Base-by-base conservation (phyloP, 768 basidiomycete species). In the Tubosaeta brunneosetosa region DNA sequence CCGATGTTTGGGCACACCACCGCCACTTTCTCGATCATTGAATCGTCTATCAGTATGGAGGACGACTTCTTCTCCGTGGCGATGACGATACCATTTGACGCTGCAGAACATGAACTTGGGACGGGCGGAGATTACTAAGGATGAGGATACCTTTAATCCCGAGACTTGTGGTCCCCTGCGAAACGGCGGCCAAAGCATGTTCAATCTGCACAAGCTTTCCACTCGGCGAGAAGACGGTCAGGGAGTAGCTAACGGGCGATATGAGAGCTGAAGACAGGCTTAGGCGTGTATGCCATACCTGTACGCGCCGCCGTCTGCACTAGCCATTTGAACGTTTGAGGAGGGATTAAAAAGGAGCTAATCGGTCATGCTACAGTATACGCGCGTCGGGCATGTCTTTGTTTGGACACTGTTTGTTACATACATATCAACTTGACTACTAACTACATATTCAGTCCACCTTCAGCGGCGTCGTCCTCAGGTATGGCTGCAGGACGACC, bases 171-270 rank as follows among this genome's bases (percentile, higher is more conserved):
- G 94, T 94, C 53, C 95, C 95, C 61, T 90, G 88, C 22, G 90
- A 83, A 53, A 98, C 95, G 31, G 94, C 94, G 51, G 97, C 97
- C 55, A 99, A 78, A 43, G 97, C 97, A 74, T 99, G 97, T 77
- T 99, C 97, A 68, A 99, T 99, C 77, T 99, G 97, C 55, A 99
- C 95, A 47, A 99, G 83, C 80, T 94, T 97, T 59, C 95, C 95
- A 63, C 94, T 97, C 49, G 97, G 97, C 36, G 94, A 97, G 83
- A 99, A 99, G 63, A 97, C 95, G 13, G 97, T 99, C 57, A 99
- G 83, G 60, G 97, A 99, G 78, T 97, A 99, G 67, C 94, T 97
- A 67, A 43, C 48, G 43, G 43, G 48, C 42, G 36, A 49, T 26
- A 44, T 67, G 50, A 66, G 66, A 56, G 38, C 34, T 50, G 47